A percentile compares a stretch with the other conserved stretches of the same genome.
Evolutionary conservation across 2,329 filamentous ascomycete genomes (phyloP).

Genomic region (Lomentospora prolificans): DNA sequence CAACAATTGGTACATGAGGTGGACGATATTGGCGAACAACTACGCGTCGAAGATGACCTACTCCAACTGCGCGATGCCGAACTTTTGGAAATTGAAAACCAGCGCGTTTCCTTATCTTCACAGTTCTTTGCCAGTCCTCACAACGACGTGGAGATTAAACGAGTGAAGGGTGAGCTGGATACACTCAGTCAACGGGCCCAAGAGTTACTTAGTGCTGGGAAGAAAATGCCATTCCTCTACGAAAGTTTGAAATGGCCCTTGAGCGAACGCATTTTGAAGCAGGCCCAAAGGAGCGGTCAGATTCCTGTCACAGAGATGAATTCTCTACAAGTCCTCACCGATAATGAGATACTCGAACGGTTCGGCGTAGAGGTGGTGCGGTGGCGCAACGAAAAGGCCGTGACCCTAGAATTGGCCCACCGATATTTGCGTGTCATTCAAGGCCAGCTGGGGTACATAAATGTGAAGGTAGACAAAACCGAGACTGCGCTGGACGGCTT

Average conservation of each 20-base stretch:
- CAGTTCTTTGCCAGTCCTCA: not conserved
- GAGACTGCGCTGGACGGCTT: not conserved
- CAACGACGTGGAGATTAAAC: no score
- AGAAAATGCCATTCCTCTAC: not conserved
- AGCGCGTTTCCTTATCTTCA: not conserved
- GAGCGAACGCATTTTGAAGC: not conserved
- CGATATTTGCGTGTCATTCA: not conserved
- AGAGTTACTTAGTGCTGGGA: not conserved
- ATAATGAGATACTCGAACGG: not conserved
- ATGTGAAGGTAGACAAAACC: not conserved
- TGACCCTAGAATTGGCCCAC: not conserved
- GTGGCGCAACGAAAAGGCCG: not conserved
- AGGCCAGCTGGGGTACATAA: not conserved
- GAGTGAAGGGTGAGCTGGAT: no score
- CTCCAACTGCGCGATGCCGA: not conserved
- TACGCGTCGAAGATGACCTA: not conserved
- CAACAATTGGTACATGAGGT: not conserved
- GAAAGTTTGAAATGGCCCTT: not conserved
- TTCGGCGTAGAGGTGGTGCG: not conserved
- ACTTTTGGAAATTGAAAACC: not conserved
- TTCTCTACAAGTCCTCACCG: no score
- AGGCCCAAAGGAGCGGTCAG: no score
- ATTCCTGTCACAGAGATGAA: no score
- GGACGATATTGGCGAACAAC: not conserved
- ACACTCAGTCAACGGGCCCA: no score